A percentile compares a stretch with the other conserved stretches of the same genome.
Conservation (phyloP, 2,329 filamentous ascomycete genomes). For the Microsporum audouinii region DNA sequence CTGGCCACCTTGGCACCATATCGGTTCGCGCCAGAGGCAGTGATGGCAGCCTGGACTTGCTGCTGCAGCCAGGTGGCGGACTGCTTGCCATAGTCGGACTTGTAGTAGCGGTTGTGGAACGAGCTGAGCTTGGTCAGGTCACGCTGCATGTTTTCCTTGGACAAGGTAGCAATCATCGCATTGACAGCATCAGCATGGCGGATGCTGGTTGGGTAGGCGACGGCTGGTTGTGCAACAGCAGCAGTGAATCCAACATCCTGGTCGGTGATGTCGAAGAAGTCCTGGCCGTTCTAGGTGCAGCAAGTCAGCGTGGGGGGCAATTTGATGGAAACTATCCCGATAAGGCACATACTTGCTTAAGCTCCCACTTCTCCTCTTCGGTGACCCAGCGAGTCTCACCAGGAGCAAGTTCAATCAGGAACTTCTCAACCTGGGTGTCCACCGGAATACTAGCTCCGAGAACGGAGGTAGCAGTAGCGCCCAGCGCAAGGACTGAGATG, state of each 20-base stretch:
- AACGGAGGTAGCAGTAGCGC: slow-evolving; percentile 11
- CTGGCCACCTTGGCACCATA: slow-evolving; percentile 56
- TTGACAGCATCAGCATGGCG: slow-evolving; percentile 53
- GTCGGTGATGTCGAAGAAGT: slow-evolving; percentile 92
- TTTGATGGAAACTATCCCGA: neutral
- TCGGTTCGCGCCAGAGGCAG: slow-evolving; percentile 56
- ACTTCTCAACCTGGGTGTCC: slow-evolving; percentile 32
- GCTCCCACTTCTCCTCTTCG: slow-evolving; percentile 88
- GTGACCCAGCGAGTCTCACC: slow-evolving; percentile 78
- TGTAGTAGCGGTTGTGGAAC: slow-evolving; percentile 50
- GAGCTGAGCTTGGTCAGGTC: slow-evolving; percentile 62
- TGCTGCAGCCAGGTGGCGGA: slow-evolving; percentile 79
- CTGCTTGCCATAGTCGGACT: slow-evolving; percentile 52
- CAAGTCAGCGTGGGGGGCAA: neutral
- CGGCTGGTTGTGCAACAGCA: slow-evolving; percentile 22
- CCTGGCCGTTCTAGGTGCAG: slow-evolving; percentile 55
- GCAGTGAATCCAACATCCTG: slow-evolving; percentile 45
- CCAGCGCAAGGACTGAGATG: slow-evolving; percentile 24
- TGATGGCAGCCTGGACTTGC: slow-evolving; percentile 61
- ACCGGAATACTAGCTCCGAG: slow-evolving; percentile 2
- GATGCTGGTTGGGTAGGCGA: slow-evolving; percentile 55
- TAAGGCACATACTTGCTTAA: slow-evolving; percentile 54
- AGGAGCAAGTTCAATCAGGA: slow-evolving; percentile 69
- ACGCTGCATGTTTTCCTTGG: slow-evolving; percentile 62
- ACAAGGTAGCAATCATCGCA: slow-evolving; percentile 57